A percentile compares a stretch with the other conserved stretches of the same genome.
These are phyloP conservation scores for Trichoderma gamsii DNA, from an alignment of 495 filamentous ascomycete genomes.

Conservation along the genomic window DNA sequence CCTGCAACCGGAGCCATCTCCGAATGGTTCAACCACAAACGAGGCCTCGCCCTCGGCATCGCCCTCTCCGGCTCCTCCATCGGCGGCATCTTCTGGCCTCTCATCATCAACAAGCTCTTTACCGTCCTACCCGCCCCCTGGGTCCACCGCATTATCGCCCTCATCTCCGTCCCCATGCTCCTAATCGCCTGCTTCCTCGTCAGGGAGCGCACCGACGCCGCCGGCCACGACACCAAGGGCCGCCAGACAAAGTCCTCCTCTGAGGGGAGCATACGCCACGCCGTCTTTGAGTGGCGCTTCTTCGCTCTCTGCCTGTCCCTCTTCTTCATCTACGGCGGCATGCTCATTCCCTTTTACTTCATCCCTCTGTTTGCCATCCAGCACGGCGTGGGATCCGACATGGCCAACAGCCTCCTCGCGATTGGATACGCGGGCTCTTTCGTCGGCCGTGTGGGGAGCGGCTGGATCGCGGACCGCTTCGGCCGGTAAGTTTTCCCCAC, in stretches of 20 bases:
- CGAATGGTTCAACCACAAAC: slow-evolving; percentile 56
- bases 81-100: slow-evolving; percentile 57
- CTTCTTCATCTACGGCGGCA: slow-evolving; percentile 53
- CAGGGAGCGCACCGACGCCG: slow-evolving; percentile 37
- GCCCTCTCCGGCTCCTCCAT: slow-evolving; percentile 55
- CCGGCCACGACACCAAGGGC: slow-evolving; percentile 23
- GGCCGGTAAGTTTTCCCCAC: slow-evolving; percentile 18
- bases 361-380: slow-evolving; percentile 45
- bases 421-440: slow-evolving; percentile 43
- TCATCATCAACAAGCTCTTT: slow-evolving; percentile 57
- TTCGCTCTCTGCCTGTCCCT: slow-evolving; percentile 22
- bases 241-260: neutral
- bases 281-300: slow-evolving; percentile 8
- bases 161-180: slow-evolving; percentile 55
- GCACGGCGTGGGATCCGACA: slow-evolving; percentile 43
- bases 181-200: slow-evolving; percentile 53
- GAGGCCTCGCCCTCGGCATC: slow-evolving; percentile 61
- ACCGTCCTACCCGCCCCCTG: slow-evolving; percentile 53
- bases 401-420: slow-evolving; percentile 48
- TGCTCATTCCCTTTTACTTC: slow-evolving; percentile 55
- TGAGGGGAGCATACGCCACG: slow-evolving; percentile 11
- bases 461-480: slow-evolving; percentile 53
- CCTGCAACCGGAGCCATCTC: slow-evolving; percentile 50
- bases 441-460: slow-evolving; percentile 61
- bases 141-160: slow-evolving; percentile 59